These are phyloP conservation scores for Lepraria neglecta DNA, from an alignment of 495 filamentous ascomycete genomes.

Conservation along the genomic window DNA sequence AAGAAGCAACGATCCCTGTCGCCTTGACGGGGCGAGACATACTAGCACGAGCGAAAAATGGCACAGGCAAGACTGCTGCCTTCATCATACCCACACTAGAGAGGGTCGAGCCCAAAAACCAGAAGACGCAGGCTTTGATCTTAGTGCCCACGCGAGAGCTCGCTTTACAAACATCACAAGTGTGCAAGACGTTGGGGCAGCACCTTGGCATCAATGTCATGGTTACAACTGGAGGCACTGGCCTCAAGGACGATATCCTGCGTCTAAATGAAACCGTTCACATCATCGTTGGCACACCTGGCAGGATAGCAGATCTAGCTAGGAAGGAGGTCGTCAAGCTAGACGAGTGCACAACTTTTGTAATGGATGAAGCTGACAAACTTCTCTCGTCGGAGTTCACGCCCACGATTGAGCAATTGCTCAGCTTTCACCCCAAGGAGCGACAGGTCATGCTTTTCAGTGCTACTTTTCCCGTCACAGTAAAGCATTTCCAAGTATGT, in stretches of 20 bases:
- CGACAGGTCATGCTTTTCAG: slow-evolving; percentile 99
- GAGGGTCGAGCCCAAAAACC: slow-evolving; percentile 89
- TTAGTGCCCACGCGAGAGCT: slow-evolving; percentile 95
- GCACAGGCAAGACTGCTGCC: slow-evolving; percentile 95
- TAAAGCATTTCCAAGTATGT: slow-evolving; percentile 83
- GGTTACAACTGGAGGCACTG: slow-evolving; percentile 95
- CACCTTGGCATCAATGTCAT: slow-evolving; percentile 97
- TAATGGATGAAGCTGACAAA: slow-evolving; percentile 99
- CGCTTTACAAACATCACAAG: slow-evolving; percentile 97
- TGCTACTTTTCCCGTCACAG: slow-evolving; percentile 90
- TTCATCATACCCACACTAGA: slow-evolving; percentile 95
- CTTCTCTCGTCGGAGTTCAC: slow-evolving; percentile 94
- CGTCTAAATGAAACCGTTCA: slow-evolving; percentile 90
- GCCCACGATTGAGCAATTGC: slow-evolving; percentile 88
- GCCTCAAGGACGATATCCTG: slow-evolving; percentile 93
- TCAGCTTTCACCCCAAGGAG: slow-evolving; percentile 90
- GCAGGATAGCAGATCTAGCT: slow-evolving; percentile 88
- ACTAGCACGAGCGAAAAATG: slow-evolving; percentile 93
- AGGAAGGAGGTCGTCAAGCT: slow-evolving; percentile 93
- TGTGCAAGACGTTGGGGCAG: slow-evolving; percentile 96
- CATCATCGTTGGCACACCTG: slow-evolving; percentile 95
- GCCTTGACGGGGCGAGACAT: slow-evolving; percentile 93
- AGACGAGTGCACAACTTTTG: slow-evolving; percentile 92
- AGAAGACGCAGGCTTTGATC: slow-evolving; percentile 91
- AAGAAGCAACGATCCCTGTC: slow-evolving; percentile 98